Base-by-base conservation (phyloP, 1,139 yeast species). In the Yamadazyma atmosphaerica region DNA sequence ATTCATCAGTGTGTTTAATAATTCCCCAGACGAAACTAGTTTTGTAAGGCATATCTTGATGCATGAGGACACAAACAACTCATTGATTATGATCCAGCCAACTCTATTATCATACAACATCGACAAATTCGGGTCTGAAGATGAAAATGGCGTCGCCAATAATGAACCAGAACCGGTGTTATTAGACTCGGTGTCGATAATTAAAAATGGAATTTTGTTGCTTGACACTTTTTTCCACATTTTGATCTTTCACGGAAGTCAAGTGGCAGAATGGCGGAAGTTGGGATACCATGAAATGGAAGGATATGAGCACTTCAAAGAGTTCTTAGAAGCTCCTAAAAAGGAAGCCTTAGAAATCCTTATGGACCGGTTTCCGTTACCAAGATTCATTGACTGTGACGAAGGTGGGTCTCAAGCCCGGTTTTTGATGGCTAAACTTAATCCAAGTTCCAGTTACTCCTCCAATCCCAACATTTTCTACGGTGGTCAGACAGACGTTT, bases 341-440 rank as follows among this genome's bases (percentile, higher is more conserved):
- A 56, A 62, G 33, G 90, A 83, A 47, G 89, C 88, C 2, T 78
- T 84, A 43, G 84, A 78, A 39, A 67, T 83, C 29, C 63, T 84
- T 32, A 66, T 77, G 44, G 90, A 83, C 51, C 61, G 92, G 44
- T 82, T 81, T 65, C 98, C 98, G 54, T 75, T 92, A 56, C 98
- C 98, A 36, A 81, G 98, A 66, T 92, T 87, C 61, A 87, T 89
- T 51, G 96, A 89, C 52, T 87, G 96, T 41, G 96, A 89, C 58
- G 96, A 89, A 52, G 97, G 97, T 55, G 51, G 51, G 9, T 45
- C 50, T 0, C 92, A 84, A 51, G 88, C 92, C 0, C 70, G 94
- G 54, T 85, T 85, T 55, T 65, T 85, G 44, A 77, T 81, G 74
- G 83, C 89, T 2, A 81, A 83, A 55, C 65, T 85, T 51, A 85